Base-by-base conservation (phyloP, 768 basidiomycete genomes). In the Suillus alpinus region DNA sequence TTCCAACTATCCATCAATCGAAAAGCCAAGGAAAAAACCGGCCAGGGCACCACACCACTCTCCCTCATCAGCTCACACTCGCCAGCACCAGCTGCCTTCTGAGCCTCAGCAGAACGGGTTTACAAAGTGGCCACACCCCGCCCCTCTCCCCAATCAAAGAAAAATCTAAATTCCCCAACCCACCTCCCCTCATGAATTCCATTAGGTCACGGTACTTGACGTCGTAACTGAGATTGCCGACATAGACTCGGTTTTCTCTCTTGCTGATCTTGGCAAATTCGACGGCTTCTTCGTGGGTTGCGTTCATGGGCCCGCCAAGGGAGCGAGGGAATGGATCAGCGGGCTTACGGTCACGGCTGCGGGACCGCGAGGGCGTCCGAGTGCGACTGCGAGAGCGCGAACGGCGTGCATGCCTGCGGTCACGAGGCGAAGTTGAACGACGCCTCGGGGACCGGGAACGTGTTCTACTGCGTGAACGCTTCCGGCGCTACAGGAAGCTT, bases 111-210 rank as follows among this genome's bases (percentile, higher is more conserved):
- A 73, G 71, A 74, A 73, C 69, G 73, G 67, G 68, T 66, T 68
- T 50, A 68, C 72, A 63, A 73, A 67, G 68, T 63, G 62, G 68
- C 69, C 68, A 64, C 69, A 73, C 65, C 62, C 69, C 67, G 67
- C 72, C 70, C 70, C 72, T 59, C 60, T 71, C 69, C 66, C 75
- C 72, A 65, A 69, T 76, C 70, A 78, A 74, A 78, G 75, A 83
- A 85, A 79, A 87, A 75, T 66, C 60, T 74, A 81, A 81, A 86
- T 86, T 84, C 88, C 86, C 85, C 86, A 79, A 95, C 95, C 90
- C 92, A 97, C 95, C 95, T 94, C 93, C 92, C 89, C 92, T 86
- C 94, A 97, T 96, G 75, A 97, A 98, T 87, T 98, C 94, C 86
- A 95, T 94, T 77, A 99, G 83, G 81, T 98, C 97, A 78, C 94